A percentile compares a stretch with the other conserved stretches of the same genome.
phyloP scores from a whole-genome alignment of 257 asterid species.

The Rauvolfia tetraphylla region DNA sequence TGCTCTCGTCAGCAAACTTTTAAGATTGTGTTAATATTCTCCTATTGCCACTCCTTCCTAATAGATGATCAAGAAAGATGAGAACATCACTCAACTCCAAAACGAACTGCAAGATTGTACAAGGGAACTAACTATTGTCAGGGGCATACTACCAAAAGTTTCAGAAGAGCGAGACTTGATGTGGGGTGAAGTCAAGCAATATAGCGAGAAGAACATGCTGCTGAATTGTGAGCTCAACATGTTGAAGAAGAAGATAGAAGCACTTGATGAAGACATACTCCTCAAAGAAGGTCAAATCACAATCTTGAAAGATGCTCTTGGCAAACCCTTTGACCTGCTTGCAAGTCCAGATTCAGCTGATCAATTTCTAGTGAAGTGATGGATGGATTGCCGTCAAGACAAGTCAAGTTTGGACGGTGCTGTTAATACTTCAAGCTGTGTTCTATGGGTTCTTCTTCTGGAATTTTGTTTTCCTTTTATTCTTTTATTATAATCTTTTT shows the following conservation, averaged over 20 bases:
- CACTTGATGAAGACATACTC: slow-evolving; percentile 85
- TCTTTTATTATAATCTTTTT: background rate
- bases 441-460: background rate
- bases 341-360: slow-evolving; percentile 57
- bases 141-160: slow-evolving; percentile 81
- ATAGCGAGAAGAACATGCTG: slow-evolving; percentile 74
- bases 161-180: slow-evolving; percentile 80
- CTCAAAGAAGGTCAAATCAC: slow-evolving; percentile 94
- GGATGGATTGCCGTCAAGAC: slow-evolving; percentile 3
- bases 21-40: background rate
- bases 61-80: slow-evolving; percentile 84
- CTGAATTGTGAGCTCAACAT: slow-evolving; percentile 54
- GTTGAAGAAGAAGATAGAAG: slow-evolving; percentile 79
- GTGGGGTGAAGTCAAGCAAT: slow-evolving; percentile 87
- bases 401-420: background rate
- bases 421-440: slow-evolving; percentile 9
- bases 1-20: background rate
- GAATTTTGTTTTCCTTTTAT: background rate
- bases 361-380: slow-evolving; percentile 49
- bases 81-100: slow-evolving; percentile 60
- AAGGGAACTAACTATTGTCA: slow-evolving; percentile 58
- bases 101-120: slow-evolving; percentile 72
- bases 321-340: slow-evolving; percentile 75
- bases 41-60: slow-evolving; percentile 6
- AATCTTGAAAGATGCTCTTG: slow-evolving; percentile 70